Base-by-base conservation (phyloP, 2,329 filamentous ascomycete species). In the Penicillium sp. region DNA sequence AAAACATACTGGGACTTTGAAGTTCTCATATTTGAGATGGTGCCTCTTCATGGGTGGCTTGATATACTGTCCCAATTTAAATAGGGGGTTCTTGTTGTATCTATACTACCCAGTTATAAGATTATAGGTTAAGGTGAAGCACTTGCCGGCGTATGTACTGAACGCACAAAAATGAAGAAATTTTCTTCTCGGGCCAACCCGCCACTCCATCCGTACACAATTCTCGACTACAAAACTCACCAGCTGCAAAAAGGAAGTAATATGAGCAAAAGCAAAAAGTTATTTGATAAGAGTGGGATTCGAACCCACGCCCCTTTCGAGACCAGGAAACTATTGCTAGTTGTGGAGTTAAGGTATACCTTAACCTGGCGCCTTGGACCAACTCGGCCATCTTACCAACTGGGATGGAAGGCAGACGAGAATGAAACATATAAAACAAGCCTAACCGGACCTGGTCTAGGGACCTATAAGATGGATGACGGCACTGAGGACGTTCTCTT, bases 331-430 rank as follows among this genome's bases (percentile, higher is more conserved):
- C 52, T 54, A 50, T n/a, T 25, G 29, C 48, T 50, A 54, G 52
- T 54, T 45, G n/a, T 53, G n/a, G 47, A 59, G 62, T 61, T 52
- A 60, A 65, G 61, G 62, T 65, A 48, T 56, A 66, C 67, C 67
- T 69, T 66, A 69, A 69, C 67, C 67, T 65, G 60, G 62, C 67
- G 67, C 67, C 67, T 68, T 69, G 55, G 67, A 69, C 67, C 67
- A 68, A 66, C 67, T 69, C 67, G 67, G 67, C 67, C 67, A 69
- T 69, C 67, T 69, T 69, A 65, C 67, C 67, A 50, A 27, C 25
- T 27, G 25, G 25, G 23, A 25, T 27, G 25, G 25, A 27, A 8
- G 25, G 25, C 7, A 27, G 6, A 27, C 5, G 7, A 27, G 25
- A 27, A 27, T 27, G 8, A 8, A 8, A 8, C 2, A 27, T 27